Evolutionary conservation across 371 early-diverging fungal genomes (phyloP).

Genomic region (Saksenaea oblongispora): DNA sequence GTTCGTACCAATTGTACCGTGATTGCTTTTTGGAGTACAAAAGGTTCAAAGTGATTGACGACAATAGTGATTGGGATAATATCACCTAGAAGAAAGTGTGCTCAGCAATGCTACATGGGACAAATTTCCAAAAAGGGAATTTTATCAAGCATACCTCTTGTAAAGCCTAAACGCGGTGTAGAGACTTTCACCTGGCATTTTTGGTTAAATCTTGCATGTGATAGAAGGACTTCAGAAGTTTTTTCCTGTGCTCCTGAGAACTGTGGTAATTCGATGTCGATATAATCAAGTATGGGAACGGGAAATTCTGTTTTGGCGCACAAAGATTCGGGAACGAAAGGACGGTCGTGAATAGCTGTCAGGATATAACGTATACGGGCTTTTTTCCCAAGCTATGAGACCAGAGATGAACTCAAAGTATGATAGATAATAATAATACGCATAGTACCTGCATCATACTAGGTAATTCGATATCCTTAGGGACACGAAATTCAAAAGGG

Average conservation of each 20-base stretch:
- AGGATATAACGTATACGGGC: constrained; percentile 34
- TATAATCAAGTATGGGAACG: constrained; percentile 40
- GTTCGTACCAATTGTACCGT: constrained; percentile 30
- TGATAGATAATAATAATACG: background rate
- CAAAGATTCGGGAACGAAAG: constrained; percentile 44
- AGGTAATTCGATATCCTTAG: constrained; percentile 34
- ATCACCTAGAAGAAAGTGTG: constrained; percentile 21
- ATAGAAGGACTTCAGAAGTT: constrained; percentile 17
- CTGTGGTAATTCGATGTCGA: constrained; percentile 33
- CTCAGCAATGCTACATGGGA: background rate
- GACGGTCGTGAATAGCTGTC: constrained; percentile 42
- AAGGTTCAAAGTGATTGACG: constrained; percentile 25
- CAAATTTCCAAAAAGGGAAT: background rate
- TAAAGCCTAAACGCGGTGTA: constrained; percentile 42
- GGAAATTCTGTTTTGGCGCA: constrained; percentile 37
- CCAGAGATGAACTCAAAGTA: background rate
- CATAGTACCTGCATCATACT: constrained; percentile 44
- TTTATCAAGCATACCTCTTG: constrained; percentile 28
- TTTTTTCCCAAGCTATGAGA: constrained; percentile 35
- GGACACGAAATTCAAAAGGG: constrained; percentile 47
- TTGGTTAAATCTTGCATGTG: constrained; percentile 7
- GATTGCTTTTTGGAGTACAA: constrained; percentile 23
- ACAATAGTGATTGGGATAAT: constrained; percentile 31
- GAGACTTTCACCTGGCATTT: constrained; percentile 25
- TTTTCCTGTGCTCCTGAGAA: constrained; percentile 30